Base-by-base conservation (phyloP, 495 filamentous ascomycete species). In the Neurospora sp. region DNA sequence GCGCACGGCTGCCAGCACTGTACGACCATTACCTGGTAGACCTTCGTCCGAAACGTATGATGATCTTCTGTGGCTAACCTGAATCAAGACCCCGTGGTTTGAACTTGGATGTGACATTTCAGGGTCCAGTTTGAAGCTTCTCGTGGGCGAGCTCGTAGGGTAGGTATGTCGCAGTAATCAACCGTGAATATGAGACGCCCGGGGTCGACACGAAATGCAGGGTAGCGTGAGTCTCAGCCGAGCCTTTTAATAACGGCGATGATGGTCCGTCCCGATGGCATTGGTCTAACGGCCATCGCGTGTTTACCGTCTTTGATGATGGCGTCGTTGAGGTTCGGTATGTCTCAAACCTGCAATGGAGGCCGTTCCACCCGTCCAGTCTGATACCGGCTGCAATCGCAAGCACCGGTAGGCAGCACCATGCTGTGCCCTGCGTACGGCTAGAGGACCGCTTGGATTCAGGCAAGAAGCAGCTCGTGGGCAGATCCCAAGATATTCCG, bases 291-390 rank as follows among this genome's bases (percentile, higher is more conserved):
- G 27, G 12, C 6, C 53, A 61, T 61, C 14, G 53, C 14, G 22
- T 35, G 68, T 71, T 71, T 73, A 41, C 68, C 37, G 69, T 71
- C 40, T 44, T 70, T 31, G 69, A 20, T 69, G 69, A 59, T 53
- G 68, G 40, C 40, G 53, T 68, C 44, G 65, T 41, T 20, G 42
- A 22, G 68, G 17, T 71, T 40, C 38, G 42, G 69, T 42, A 45
- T 71, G 74, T 75, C 74, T 75, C 61, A 74, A 70, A 72, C 72
- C 42, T 75, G 72, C 74, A 72, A 72, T 75, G 72, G 41, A 69
- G 68, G 42, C 41, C 71, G 45, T 45, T 61, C 74, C 71, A 73
- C 71, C 61, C 20, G 38, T 12, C 70, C 70, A 44, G 27, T 48
- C 53, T 74, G 59, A 71, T 31, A 70, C 45, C 22, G 35, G 72